Evolutionary conservation across 306 rosid genomes (phyloP), one percentile per base, ranked within the genome.

Genomic region (Trifolium dubium): DNA sequence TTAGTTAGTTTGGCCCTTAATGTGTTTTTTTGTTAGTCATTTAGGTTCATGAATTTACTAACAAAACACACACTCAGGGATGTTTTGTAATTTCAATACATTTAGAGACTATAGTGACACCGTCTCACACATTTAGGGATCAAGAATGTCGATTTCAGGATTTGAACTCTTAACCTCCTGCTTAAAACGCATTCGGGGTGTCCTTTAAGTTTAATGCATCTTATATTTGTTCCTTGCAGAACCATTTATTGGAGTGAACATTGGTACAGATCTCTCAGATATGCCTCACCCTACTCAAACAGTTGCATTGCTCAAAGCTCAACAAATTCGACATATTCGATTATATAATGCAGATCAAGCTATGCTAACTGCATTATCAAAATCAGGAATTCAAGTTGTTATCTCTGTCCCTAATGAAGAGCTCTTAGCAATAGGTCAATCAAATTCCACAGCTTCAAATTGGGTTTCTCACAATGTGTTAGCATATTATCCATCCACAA

Each of bases 281-380:
- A 89, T 91, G 97, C 97, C 97, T 44, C 92, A 89, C 60, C 88
- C 97, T 17, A 91, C 97, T 6, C 97, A 91, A 89, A 92, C 85
- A 37, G 95, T 73, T 47, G 95, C 88, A 43, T 86, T 89, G 34
- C 91, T 89, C 23, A 91, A 91, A 86, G 84, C 92, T 5, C 95
- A 89, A 72, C 88, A 87, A 83, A 87, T 91, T 60, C 86, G 89
- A 64, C 92, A 91, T 69, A 76, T 89, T 73, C 77, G 97, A 23
- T 64, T 87, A 39, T 91, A 87, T 37, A 79, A 91, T 49, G 87
- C 97, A 1, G 95, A 91, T 77, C 86, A 83, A 65, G 88, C 87
- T 10, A 87, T 91, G 86, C 95, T 91, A 11, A 72, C 84, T 65
- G 89, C 97, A 34, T 89, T 91, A 60, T 88, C 91, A 51, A 87